phyloP scores from a whole-genome alignment of 208 protist genomes.

The Leishmania turanica region DNA sequence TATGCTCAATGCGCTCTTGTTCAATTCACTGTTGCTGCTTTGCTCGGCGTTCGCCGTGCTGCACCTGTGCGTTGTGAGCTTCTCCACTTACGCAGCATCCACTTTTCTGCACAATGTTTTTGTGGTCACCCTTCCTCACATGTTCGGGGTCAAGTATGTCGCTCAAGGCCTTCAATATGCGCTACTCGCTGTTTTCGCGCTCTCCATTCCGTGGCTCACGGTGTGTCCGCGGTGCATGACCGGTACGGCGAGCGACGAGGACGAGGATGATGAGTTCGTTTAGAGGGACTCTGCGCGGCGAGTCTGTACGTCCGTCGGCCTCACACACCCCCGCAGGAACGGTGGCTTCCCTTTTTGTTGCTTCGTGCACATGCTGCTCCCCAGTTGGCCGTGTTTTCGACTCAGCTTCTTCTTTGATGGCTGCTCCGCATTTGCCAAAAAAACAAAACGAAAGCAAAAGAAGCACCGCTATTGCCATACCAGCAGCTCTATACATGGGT shows the following conservation, averaged over 20 bases:
- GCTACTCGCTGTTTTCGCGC: slow-evolving; percentile 37
- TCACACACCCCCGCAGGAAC: neutral
- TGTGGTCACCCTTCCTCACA: slow-evolving; percentile 40
- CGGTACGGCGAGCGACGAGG: slow-evolving; percentile 15
- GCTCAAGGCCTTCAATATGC: slow-evolving; percentile 60
- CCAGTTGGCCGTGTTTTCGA: neutral
- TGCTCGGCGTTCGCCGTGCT: slow-evolving; percentile 88
- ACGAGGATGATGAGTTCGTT: slow-evolving; percentile 10
- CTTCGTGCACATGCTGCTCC: neutral
- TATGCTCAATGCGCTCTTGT: slow-evolving; percentile 94
- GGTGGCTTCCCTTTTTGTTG: neutral
- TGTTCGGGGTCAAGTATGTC: slow-evolving; percentile 56
- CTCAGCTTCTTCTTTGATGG: neutral
- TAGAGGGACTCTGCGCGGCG: neutral
- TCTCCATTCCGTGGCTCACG: slow-evolving; percentile 29
- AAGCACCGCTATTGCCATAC: neutral
- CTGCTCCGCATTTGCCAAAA: neutral
- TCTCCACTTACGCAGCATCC: slow-evolving; percentile 68
- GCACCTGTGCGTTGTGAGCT: slow-evolving; percentile 90
- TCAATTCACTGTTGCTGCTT: slow-evolving; percentile 92
- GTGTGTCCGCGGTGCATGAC: slow-evolving; percentile 16
- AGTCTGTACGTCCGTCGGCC: neutral
- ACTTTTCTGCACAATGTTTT: slow-evolving; percentile 64
- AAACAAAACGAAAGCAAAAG: neutral
- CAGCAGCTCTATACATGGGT: neutral